Percentiles rank a stretch among this genome's conserved stretches.
Conservation (phyloP, 2,329 filamentous ascomycete species). For the Dactylella cylindrospora region DNA sequence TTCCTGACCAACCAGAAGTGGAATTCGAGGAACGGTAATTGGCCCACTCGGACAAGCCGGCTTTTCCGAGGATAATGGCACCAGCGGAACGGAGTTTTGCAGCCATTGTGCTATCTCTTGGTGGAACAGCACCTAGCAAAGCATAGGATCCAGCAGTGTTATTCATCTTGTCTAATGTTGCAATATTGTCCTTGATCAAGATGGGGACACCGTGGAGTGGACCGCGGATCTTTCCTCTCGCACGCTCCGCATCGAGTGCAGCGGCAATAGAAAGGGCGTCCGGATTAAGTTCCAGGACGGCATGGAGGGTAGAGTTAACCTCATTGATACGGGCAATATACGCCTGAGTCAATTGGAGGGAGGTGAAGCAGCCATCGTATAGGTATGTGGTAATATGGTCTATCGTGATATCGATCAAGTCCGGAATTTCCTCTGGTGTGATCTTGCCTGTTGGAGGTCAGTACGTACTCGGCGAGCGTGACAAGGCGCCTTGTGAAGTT, state of each 20-base stretch:
- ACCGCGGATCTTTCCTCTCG: constrained; percentile 44
- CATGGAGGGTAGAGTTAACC: constrained; percentile 51
- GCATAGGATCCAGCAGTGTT: constrained; percentile 67
- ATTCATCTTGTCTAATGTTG: constrained; percentile 64
- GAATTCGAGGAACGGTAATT: constrained; percentile 62
- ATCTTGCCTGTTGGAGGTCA: constrained; percentile 23
- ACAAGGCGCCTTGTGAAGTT: too few relatives aligned
- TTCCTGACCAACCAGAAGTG: constrained; percentile 65
- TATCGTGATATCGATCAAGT: constrained; percentile 30
- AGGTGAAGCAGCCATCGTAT: constrained; percentile 21
- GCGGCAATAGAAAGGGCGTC: constrained; percentile 53
- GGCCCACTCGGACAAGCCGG: constrained; percentile 67
- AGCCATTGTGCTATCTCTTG: constrained; percentile 62
- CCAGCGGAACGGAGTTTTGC: constrained; percentile 64
- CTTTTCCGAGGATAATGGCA: constrained; percentile 67
- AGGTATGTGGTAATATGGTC: constrained; percentile 15
- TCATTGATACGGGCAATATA: constrained; percentile 51
- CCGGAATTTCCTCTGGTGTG: constrained; percentile 3
- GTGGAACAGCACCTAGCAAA: constrained; percentile 61
- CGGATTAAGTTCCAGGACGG: constrained; percentile 52
- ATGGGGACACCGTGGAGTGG: constrained; percentile 67
- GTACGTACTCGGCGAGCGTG: too few relatives aligned
- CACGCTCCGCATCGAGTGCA: constrained; percentile 51
- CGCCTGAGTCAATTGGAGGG: constrained; percentile 41
- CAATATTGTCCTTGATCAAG: constrained; percentile 69